Evolutionary conservation across 768 basidiomycete genomes (phyloP).

Genomic region (Fomitopsis serialis): DNA sequence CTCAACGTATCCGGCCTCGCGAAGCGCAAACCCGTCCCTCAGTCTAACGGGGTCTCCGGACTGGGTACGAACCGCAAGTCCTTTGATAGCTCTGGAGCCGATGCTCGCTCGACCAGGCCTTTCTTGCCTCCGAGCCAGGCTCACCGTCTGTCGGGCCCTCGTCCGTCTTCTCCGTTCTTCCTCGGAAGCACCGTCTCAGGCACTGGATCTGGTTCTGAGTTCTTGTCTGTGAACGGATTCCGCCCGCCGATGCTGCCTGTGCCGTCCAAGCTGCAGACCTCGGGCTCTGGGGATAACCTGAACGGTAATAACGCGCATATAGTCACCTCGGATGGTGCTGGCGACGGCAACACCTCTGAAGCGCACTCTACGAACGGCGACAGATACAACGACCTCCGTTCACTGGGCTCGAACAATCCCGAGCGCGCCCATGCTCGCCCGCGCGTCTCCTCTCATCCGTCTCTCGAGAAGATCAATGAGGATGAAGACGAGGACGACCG

Average conservation of each 20-base stretch:
- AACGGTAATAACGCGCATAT: constrained; percentile 21
- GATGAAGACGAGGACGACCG: constrained; percentile 11
- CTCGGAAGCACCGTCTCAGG: not conserved
- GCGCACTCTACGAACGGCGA: not conserved
- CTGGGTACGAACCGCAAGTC: constrained; percentile 7
- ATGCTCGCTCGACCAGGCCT: constrained; percentile 9
- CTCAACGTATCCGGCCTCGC: constrained; percentile 18
- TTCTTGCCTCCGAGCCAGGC: constrained; percentile 5
- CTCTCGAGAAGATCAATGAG: constrained; percentile 18
- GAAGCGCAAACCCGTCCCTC: constrained; percentile 4
- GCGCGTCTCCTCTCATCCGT: constrained; percentile 12
- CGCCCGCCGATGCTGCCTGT: constrained; percentile 6
- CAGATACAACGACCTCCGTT: constrained; percentile 1
- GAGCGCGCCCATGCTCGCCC: not conserved
- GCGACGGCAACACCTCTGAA: not conserved
- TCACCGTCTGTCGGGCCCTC: constrained; percentile 4
- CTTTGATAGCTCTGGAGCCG: constrained; percentile 7
- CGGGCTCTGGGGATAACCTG: constrained; percentile 10
- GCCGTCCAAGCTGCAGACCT: constrained; percentile 1
- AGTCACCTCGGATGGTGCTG: constrained; percentile 3
- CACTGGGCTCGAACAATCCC: not conserved
- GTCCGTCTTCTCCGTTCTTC: constrained; percentile 17
- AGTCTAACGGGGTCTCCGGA: not conserved
- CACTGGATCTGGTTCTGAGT: not conserved
- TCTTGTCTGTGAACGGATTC: constrained; percentile 5